Percentiles rank a stretch among this genome's conserved stretches.
These are phyloP conservation scores for Fusarium dlaminii DNA, from an alignment of 2,329 filamentous ascomycete species.

Conservation along the genomic window DNA sequence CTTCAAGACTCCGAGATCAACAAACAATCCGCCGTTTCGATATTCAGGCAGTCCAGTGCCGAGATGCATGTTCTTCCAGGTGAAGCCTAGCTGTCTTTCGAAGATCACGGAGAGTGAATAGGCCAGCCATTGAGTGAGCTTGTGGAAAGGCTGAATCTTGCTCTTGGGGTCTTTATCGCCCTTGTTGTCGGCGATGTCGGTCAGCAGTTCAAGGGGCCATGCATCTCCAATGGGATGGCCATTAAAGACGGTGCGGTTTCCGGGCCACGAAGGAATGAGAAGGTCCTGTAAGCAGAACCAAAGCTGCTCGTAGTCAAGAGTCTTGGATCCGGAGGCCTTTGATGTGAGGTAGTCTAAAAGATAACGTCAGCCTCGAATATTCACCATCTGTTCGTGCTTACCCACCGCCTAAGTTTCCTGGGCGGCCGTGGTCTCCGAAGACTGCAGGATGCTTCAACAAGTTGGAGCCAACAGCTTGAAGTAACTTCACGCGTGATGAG, in stretches of 20 bases:
- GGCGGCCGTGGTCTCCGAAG: conserved; percentile 55
- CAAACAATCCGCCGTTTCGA: conserved; percentile 75
- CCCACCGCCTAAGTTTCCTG: conserved; percentile 60
- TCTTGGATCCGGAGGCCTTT: background rate
- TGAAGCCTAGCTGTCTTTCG: conserved; percentile 59
- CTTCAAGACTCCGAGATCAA: conserved; percentile 65
- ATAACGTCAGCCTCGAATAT: fast-evolving
- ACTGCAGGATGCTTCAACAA: conserved; percentile 50
- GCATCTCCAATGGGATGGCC: conserved; percentile 59
- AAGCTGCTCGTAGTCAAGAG: conserved; percentile 35
- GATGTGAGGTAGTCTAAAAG: conserved; percentile 52
- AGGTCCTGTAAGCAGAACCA: conserved; percentile 54
- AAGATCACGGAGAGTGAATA: conserved; percentile 78
- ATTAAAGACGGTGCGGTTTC: conserved; percentile 59
- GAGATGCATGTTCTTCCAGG: conserved; percentile 62
- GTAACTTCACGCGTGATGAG: conserved; percentile 52
- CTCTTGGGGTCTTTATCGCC: background rate
- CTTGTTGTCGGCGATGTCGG: background rate
- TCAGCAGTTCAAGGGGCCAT: conserved; percentile 54
- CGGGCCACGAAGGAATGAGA: conserved; percentile 60
- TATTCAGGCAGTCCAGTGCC: conserved; percentile 78
- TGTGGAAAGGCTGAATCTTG: conserved; percentile 64
- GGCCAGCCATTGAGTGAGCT: conserved; percentile 76
- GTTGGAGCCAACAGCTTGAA: conserved; percentile 55
- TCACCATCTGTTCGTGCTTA: fast-evolving